phyloP scores from a whole-genome alignment of 2,329 filamentous ascomycete genomes.

The Diplodia scrobiculata region DNA sequence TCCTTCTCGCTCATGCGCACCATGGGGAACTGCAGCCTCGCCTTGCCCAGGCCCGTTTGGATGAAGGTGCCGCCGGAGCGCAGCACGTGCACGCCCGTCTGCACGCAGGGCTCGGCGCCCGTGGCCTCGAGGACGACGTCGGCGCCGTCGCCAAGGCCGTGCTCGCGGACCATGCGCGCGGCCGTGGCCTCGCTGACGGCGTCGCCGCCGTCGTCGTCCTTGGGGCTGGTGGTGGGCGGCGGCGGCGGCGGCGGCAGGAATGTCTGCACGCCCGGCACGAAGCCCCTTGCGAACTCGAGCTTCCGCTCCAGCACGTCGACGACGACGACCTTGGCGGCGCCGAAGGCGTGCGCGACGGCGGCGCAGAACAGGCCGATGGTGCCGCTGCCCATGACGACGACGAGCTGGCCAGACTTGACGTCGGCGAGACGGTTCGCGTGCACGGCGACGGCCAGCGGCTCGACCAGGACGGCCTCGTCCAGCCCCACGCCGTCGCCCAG shows the following conservation, averaged over 20 bases:
- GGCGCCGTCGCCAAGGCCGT: constrained; percentile 29
- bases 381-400: constrained; percentile 48
- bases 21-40: constrained; percentile 8
- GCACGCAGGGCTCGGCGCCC: constrained; percentile 35
- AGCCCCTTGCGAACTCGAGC: constrained; percentile 71
- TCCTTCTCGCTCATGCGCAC: constrained; percentile 26
- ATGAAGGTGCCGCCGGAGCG: constrained; percentile 34
- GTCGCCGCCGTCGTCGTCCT: background rate
- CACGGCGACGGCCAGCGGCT: constrained; percentile 29
- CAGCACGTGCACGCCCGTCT: constrained; percentile 32
- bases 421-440: constrained; percentile 14
- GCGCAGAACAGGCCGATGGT: constrained; percentile 77
- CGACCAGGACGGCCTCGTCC: constrained; percentile 31
- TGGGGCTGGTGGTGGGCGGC: too few species aligned
- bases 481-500: constrained; percentile 18
- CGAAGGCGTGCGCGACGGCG: constrained; percentile 76
- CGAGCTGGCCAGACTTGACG: constrained; percentile 37
- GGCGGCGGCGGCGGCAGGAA: constrained; percentile 12
- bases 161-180: constrained; percentile 28
- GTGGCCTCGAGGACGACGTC: constrained; percentile 37
- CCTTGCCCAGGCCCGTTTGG: constrained; percentile 35
- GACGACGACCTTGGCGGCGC: constrained; percentile 72
- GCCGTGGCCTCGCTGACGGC: constrained; percentile 6
- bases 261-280: constrained; percentile 54
- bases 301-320: constrained; percentile 78